Percentiles rank a stretch among this genome's conserved stretches.
phyloP scores from a whole-genome alignment of 139 green algal genomes.

The Asterochloris sp. region DNA sequence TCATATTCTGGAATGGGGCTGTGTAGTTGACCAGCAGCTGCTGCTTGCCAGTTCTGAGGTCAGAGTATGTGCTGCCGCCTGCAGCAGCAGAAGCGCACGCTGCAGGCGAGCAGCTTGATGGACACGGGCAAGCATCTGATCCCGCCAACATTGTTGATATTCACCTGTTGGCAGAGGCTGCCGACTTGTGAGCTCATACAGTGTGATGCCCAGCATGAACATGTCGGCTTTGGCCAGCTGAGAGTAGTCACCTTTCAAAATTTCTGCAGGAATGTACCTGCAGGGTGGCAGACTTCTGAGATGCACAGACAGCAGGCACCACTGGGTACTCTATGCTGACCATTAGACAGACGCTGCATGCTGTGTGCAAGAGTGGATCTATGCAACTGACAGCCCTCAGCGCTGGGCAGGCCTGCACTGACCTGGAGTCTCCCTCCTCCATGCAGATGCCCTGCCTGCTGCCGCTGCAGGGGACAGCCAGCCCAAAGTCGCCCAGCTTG shows the following conservation, averaged over 20 bases:
- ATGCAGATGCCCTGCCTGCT: conserved; percentile 20
- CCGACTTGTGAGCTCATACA: conserved; percentile 77
- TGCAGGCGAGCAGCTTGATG: not conserved
- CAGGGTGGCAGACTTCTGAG: not conserved
- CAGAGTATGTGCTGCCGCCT: conserved; percentile 47
- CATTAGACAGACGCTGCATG: not conserved
- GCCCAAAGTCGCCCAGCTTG: conserved; percentile 94
- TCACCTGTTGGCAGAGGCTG: conserved; percentile 44
- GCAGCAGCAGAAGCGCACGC: not conserved
- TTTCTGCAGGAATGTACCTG: conserved; percentile 84
- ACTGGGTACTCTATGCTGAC: not conserved
- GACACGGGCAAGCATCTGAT: not conserved
- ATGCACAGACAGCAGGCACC: not conserved
- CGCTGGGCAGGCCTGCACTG: not conserved
- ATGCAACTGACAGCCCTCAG: not conserved
- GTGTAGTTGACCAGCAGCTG: conserved; percentile 52
- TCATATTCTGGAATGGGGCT: conserved; percentile 37
- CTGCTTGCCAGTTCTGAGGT: conserved; percentile 56
- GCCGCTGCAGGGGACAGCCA: conserved; percentile 47
- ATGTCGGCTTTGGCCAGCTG: conserved; percentile 85
- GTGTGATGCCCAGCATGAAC: conserved; percentile 79
- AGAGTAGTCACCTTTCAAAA: conserved; percentile 61
- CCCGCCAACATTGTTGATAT: not conserved
- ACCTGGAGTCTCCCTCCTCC: conserved; percentile 77
- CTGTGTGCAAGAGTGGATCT: not conserved